Percentiles rank a stretch among this genome's conserved stretches.
Evolutionary conservation across 208 protist species (phyloP).

Genomic region (Trypanosoma caninum): DNA sequence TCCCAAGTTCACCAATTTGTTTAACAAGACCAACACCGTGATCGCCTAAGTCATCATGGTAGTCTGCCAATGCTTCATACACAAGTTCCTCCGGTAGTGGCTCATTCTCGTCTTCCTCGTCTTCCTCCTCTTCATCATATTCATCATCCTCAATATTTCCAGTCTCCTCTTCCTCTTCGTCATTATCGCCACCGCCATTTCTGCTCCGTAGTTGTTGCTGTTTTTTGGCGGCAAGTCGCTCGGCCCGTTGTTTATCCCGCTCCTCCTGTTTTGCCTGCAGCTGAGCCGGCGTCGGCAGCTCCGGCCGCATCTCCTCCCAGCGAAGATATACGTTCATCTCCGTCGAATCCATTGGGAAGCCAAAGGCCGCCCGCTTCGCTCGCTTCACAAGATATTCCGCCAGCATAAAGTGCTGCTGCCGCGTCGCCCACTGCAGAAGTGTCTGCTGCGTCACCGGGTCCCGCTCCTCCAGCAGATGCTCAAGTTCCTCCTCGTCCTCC

Average conservation of each 20-base stretch:
- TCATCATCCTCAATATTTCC: no score
- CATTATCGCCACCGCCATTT: slow-evolving; percentile 34
- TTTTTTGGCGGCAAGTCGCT: slow-evolving; percentile 40
- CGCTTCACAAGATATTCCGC: slow-evolving; percentile 87
- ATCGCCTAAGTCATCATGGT: slow-evolving; percentile 83
- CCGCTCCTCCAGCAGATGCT: slow-evolving; percentile 57
- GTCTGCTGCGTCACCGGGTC: slow-evolving; percentile 86
- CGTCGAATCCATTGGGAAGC: slow-evolving; percentile 58
- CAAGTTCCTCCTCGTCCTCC: slow-evolving; percentile 81
- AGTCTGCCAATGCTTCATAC: slow-evolving; percentile 74
- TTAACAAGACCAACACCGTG: slow-evolving; percentile 70
- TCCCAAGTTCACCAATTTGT: slow-evolving; percentile 87
- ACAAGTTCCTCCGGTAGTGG: slow-evolving; percentile 83
- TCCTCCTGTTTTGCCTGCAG: slow-evolving; percentile 69
- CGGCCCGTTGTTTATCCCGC: slow-evolving; percentile 58
- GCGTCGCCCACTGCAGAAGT: slow-evolving; percentile 83
- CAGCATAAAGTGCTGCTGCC: slow-evolving; percentile 79
- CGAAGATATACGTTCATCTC: slow-evolving; percentile 77
- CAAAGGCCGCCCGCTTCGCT: slow-evolving; percentile 69
- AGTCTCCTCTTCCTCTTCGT: slow-evolving; percentile 31
- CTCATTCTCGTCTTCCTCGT: slow-evolving; percentile 76
- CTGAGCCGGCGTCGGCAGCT: slow-evolving; percentile 68
- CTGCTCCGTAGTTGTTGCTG: slow-evolving; percentile 21
- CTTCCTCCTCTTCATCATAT: slow-evolving; percentile 60
- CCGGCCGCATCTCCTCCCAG: slow-evolving; percentile 83